These are phyloP conservation scores for Pyrenopolyporus hunteri DNA, from an alignment of 495 filamentous ascomycete genomes.

Conservation along the genomic window DNA sequence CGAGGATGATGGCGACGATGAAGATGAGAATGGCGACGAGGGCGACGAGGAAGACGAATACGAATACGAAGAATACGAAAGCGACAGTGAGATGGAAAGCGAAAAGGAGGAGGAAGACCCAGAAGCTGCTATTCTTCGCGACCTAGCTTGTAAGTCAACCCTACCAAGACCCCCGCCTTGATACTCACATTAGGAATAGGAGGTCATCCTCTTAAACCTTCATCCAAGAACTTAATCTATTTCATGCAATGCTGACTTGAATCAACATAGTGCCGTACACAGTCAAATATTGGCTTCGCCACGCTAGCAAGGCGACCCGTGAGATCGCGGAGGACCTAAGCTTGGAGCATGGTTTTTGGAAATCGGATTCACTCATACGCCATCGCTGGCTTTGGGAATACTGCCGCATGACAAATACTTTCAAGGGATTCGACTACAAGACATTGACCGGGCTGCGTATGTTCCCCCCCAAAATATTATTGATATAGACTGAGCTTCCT, in stretches of 20 bases:
- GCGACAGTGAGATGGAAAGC: constrained; percentile 23
- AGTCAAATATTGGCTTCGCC: constrained; percentile 48
- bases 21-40: constrained; percentile 7
- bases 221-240: neutral
- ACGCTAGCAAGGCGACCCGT: constrained; percentile 46
- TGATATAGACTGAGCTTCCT: neutral
- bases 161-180: neutral
- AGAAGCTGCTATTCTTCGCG: constrained; percentile 29
- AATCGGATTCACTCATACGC: constrained; percentile 39
- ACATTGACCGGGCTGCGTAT: constrained; percentile 38
- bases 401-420: constrained; percentile 32
- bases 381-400: constrained; percentile 47
- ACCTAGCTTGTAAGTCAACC: constrained; percentile 28
- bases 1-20: constrained; percentile 2
- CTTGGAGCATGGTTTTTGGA: constrained; percentile 45
- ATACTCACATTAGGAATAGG: neutral
- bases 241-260: constrained; percentile 8
- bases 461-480: neutral
- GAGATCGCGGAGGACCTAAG: constrained; percentile 47
- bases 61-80: constrained; percentile 13
- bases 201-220: neutral
- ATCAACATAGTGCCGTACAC: constrained; percentile 37
- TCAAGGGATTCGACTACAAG: constrained; percentile 34
- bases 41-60: constrained; percentile 23
- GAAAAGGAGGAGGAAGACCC: constrained; percentile 27